These are phyloP conservation scores for Kalaharituber pfeilii DNA, from an alignment of 2,329 filamentous ascomycete species.

Conservation along the genomic window DNA sequence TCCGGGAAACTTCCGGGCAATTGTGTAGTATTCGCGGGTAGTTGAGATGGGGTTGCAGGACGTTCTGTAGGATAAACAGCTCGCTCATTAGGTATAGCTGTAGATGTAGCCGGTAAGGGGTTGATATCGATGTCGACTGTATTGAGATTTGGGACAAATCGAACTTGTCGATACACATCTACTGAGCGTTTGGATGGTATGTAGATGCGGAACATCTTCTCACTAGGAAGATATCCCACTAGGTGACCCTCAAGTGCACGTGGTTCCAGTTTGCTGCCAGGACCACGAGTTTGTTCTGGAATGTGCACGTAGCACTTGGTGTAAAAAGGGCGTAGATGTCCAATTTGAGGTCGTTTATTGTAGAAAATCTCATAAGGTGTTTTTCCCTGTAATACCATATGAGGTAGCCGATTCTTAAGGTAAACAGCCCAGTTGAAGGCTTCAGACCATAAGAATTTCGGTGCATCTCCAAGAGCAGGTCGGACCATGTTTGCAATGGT, in stretches of 20 bases:
- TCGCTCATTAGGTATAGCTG: not conserved
- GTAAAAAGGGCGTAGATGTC: not conserved
- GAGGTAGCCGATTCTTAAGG: not conserved
- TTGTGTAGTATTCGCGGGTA: not conserved
- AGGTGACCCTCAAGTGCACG: not conserved
- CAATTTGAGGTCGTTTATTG: not conserved
- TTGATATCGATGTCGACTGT: no score
- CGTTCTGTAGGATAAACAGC: not conserved
- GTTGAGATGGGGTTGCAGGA: not conserved
- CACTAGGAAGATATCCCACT: not conserved
- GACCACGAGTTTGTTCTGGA: not conserved
- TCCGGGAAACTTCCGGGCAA: not conserved
- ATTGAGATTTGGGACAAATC: not conserved
- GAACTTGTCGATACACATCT: not conserved
- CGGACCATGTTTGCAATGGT: not conserved
- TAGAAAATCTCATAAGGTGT: not conserved
- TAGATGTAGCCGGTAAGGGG: not conserved
- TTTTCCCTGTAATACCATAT: not conserved
- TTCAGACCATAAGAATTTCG: conserved; percentile 3
- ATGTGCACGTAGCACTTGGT: not conserved
- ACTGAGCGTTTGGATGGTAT: not conserved
- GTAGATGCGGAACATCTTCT: not conserved
- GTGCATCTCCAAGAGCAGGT: not conserved
- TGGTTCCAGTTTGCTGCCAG: not conserved
- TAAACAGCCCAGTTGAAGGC: conserved; percentile 1